These are phyloP conservation scores for Trypanosoma scelopori DNA, from an alignment of 208 protist genomes.

Conservation along the genomic window DNA sequence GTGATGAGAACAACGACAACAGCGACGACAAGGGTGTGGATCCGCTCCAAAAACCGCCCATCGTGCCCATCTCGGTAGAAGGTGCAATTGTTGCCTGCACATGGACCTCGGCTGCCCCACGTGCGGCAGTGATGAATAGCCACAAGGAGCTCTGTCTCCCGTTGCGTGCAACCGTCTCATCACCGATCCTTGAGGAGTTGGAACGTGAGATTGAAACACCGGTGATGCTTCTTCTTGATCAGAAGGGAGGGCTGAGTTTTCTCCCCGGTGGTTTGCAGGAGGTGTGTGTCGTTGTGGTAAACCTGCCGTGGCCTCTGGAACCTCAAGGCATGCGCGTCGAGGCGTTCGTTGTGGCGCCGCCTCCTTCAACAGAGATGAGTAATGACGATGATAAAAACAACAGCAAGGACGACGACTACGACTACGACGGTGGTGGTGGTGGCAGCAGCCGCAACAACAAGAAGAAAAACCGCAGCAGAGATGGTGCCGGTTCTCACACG, in stretches of 20 bases:
- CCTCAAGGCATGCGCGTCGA: conserved; percentile 18
- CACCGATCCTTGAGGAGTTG: conserved; percentile 32
- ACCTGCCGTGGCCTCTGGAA: conserved; percentile 17
- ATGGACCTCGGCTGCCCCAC: conserved; percentile 17
- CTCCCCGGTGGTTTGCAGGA: conserved; percentile 67
- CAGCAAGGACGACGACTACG: not conserved
- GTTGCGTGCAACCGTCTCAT: conserved; percentile 25
- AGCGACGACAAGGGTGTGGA: conserved; percentile 10
- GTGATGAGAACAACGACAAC: conserved; percentile 1
- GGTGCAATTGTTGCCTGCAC: conserved; percentile 27
- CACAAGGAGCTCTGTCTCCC: conserved; percentile 30
- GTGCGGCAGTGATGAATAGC: not conserved
- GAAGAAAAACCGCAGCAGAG: not conserved
- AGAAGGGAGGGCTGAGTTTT: conserved; percentile 45
- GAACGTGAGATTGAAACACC: conserved; percentile 24
- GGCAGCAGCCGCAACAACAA: no score
- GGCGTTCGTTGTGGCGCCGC: conserved; percentile 11
- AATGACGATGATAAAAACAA: not conserved
- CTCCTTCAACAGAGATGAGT: not conserved
- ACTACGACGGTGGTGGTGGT: no score
- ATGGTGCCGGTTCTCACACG: not conserved
- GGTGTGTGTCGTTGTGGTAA: conserved; percentile 29
- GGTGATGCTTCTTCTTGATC: conserved; percentile 52
- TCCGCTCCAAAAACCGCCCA: conserved; percentile 20
- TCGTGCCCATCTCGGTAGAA: conserved; percentile 23